These are phyloP conservation scores for Auxenochlorella protothecoides DNA, from an alignment of 139 green algal genomes.

Conservation along the genomic window DNA sequence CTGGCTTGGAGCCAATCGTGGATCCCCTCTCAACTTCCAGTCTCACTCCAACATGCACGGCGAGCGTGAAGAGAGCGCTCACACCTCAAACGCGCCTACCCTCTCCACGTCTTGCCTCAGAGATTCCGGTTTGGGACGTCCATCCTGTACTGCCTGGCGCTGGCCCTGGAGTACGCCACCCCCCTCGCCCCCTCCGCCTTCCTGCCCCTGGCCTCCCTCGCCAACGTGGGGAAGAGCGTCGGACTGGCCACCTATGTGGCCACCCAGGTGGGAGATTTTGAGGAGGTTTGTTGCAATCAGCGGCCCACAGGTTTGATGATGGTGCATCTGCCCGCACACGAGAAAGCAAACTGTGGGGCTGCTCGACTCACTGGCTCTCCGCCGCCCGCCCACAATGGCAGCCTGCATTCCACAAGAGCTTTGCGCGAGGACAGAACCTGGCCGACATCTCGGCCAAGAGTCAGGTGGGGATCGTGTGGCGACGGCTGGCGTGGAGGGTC, in stretches of 20 bases:
- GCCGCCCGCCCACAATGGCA: conserved; percentile 13
- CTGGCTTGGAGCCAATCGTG: no score
- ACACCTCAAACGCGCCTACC: no score
- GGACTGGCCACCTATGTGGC: conserved; percentile 79
- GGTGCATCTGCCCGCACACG: no score
- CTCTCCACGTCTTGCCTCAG: conserved; percentile 8
- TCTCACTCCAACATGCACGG: no score
- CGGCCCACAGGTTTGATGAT: no score
- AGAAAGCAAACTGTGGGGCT: neutral
- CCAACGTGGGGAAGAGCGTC: conserved; percentile 82
- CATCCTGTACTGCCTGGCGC: conserved; percentile 47
- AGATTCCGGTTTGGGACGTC: conserved; percentile 76
- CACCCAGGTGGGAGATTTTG: conserved; percentile 18
- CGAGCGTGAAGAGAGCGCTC: no score
- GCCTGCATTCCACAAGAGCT: conserved; percentile 67
- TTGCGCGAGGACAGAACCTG: conserved; percentile 78
- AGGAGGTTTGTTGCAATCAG: no score
- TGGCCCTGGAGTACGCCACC: conserved; percentile 75
- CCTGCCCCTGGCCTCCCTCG: conserved; percentile 65
- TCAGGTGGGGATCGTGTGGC: conserved; percentile 31
- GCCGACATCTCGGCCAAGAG: conserved; percentile 85
- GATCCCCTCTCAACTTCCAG: no score
- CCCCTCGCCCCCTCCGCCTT: conserved; percentile 72
- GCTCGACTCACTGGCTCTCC: no score
- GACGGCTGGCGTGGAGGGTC: no score